Evolutionary conservation across 441 rosid genomes (phyloP), one percentile per base, ranked within the genome.

Genomic region (Macaranga tanarius): DNA sequence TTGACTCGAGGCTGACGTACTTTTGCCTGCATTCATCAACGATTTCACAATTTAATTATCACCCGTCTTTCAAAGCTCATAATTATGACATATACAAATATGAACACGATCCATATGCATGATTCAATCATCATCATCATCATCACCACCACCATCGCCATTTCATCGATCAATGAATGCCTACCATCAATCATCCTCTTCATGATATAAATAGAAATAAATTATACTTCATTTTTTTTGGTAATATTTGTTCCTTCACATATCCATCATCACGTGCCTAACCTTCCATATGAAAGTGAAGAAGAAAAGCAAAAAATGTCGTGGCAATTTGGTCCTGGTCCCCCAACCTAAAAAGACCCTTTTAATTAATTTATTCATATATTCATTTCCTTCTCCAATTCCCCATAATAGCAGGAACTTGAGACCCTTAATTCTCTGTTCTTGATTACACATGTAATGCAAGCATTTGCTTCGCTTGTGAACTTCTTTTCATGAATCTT

Each of bases 21-120:
- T 77, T 89, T 92, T 16, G 79, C 79, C 97, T 93, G 84, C 62
- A 76, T 38, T 7, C 40, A 51, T 34, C 57, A 57, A 9, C 28
- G 13, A 55, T 73, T 73, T 22, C 67, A 67, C 20, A 54, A 5
- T 28, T 42, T n/a, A 63, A 63, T 42, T 22, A 28, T 28, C 42
- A 60, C 19, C 22, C 44, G 1, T 17, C 4, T 31, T 42, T 34
- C 44, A 22, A 65, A 13, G 26, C 15, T 51, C 48, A n/a, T 40
- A 38, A 68, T 25, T 10, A 31, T 3, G 51, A 31, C 11, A 31
- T 31, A 1, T 31, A 31, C 5, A 31, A 2, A 31, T 31, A 31
- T 31, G 4, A 28, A 28, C 31, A 28, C 3, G 31, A 28, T 28
- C 38, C 38, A 31, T 31, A 1, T 31, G 38, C 38, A 31, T 31